These are phyloP conservation scores for Solanum lignicaule DNA, from an alignment of 257 asterid species.

Conservation along the genomic window DNA sequence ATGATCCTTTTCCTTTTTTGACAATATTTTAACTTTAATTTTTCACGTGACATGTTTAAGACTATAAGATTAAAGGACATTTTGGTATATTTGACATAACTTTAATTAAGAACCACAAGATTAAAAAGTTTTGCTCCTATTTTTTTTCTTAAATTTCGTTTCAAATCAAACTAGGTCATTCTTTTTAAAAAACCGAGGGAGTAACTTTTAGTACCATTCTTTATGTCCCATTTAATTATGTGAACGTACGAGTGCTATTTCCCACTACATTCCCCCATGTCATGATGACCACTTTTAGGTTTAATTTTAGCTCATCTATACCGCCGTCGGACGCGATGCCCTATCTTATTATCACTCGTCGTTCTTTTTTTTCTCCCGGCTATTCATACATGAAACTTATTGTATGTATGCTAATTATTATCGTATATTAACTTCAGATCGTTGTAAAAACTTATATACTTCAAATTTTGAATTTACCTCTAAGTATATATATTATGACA, in stretches of 20 bases:
- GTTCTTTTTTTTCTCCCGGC: neutral
- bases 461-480: accelerated
- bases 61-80: too few species aligned
- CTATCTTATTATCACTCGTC: neutral
- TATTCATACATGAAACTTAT: neutral
- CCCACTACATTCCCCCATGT: too few species aligned
- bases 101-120: too few species aligned
- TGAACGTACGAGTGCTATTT: neutral
- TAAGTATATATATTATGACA: neutral
- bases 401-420: neutral
- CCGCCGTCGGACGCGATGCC: too few species aligned
- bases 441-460: accelerated
- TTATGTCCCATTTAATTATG: neutral
- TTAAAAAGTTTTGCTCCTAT: too few species aligned
- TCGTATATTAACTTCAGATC: neutral
- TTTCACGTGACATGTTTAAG: accelerated
- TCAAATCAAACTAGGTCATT: too few species aligned
- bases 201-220: neutral
- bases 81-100: too few species aligned
- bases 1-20: accelerated
- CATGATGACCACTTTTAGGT: too few species aligned
- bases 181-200: accelerated
- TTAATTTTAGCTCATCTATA: neutral
- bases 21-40: accelerated
- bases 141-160: too few species aligned